Evolutionary conservation across 495 filamentous ascomycete genomes (phyloP).

Genomic region (Trichodelitschia bisporula): DNA sequence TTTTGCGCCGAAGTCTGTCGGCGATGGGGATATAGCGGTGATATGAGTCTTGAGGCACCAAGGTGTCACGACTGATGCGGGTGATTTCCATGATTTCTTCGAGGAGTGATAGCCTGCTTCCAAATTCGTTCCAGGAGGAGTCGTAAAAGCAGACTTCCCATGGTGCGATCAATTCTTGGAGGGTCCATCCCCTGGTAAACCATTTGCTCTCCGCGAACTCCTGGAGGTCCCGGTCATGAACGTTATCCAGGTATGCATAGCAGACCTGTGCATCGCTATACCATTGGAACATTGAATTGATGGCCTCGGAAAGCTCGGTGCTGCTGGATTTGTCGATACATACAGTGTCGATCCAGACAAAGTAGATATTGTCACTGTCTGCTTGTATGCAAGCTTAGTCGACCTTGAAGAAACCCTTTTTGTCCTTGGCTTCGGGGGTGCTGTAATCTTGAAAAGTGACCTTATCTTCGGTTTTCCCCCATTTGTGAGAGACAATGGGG

Average conservation of each 20-base stretch:
- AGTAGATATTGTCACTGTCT: constrained; percentile 5
- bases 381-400: constrained; percentile 7
- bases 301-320: constrained; percentile 17
- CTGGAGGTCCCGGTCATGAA: constrained; percentile 1
- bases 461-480: constrained; percentile 13
- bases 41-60: not conserved
- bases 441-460: constrained; percentile 9
- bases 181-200: constrained; percentile 10
- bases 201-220: constrained; percentile 2
- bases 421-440: not conserved
- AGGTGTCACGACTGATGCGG: not conserved
- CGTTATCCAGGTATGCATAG: constrained; percentile 6
- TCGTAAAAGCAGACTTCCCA: not conserved
- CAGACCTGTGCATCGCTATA: constrained; percentile 4
- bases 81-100: not conserved
- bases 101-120: not conserved
- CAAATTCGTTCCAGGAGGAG: not conserved
- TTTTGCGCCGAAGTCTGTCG: too few species aligned
- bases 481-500: constrained; percentile 12
- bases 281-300: constrained; percentile 20
- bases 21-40: too few species aligned
- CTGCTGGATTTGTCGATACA: constrained; percentile 17
- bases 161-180: constrained; percentile 1
- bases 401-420: constrained; percentile 12
- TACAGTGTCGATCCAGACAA: constrained; percentile 21